Conservation (phyloP, 192 early-diverging fungal species). For the Glomus cerebriforme region DNA sequence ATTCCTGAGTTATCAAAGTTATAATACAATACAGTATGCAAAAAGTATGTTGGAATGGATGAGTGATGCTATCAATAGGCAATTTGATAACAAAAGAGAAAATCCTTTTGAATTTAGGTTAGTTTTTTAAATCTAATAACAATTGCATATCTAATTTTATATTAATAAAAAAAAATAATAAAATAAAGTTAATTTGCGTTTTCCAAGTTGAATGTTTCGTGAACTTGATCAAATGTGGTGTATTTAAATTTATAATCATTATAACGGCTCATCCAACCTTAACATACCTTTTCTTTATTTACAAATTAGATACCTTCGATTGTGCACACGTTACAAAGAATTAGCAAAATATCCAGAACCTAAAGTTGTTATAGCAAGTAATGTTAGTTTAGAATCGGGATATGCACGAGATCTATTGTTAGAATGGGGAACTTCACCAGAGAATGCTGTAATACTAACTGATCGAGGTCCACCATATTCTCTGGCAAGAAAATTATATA, state of each 20-base stretch:
- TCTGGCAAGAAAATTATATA: conserved; percentile 66
- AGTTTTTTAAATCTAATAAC: not conserved
- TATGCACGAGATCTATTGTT: conserved; percentile 80
- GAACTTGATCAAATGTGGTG: no score
- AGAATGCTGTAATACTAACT: conserved; percentile 76
- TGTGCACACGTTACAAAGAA: conserved; percentile 70
- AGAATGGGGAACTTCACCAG: conserved; percentile 56
- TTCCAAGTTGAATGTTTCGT: no score
- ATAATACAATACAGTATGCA: conserved; percentile 79
- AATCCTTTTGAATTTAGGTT: conserved; percentile 84
- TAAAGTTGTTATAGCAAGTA: conserved; percentile 85
- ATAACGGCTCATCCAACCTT: not conserved
- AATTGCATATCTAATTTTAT: not conserved
- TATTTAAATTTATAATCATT: not conserved
- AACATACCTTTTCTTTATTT: not conserved
- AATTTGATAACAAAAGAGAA: conserved; percentile 71
- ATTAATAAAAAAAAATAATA: not conserved
- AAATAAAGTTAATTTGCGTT: not conserved
- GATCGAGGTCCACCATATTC: conserved; percentile 76
- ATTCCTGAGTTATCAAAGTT: conserved; percentile 75
- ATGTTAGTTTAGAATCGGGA: conserved; percentile 79
- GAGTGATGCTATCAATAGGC: conserved; percentile 74
- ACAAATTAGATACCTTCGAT: conserved; percentile 57
- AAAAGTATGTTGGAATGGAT: conserved; percentile 97
- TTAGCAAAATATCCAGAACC: conserved; percentile 67